A percentile compares a stretch with the other conserved stretches of the same genome.
Evolutionary conservation across 495 filamentous ascomycete genomes (phyloP).

Genomic region (Penicillium manginii): DNA sequence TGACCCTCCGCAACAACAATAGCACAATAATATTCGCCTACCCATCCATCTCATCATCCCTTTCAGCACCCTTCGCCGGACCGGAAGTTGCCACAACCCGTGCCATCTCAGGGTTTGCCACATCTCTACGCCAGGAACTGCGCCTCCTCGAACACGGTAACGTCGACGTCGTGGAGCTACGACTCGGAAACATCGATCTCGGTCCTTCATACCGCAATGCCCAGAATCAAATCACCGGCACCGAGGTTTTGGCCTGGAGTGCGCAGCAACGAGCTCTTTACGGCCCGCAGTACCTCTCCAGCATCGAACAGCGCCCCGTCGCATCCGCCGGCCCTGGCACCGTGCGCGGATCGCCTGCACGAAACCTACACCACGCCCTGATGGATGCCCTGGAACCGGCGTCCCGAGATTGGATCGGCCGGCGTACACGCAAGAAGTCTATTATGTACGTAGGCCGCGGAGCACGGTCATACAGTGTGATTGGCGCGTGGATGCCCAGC

Average conservation of each 20-base stretch:
- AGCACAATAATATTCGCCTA: conserved; percentile 78
- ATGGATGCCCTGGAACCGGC: conserved; percentile 77
- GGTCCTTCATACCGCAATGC: conserved; percentile 46
- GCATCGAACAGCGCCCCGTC: conserved; percentile 47
- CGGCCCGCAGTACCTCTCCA: conserved; percentile 46
- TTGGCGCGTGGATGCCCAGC: conserved; percentile 81
- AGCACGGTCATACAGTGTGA: conserved; percentile 77
- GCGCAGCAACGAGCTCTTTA: conserved; percentile 51
- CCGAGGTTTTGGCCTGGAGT: conserved; percentile 70
- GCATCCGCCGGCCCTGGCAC: conserved; percentile 47
- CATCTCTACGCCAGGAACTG: conserved; percentile 77
- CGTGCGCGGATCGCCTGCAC: conserved; percentile 65
- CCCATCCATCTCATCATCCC: conserved; percentile 79
- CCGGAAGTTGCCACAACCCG: conserved; percentile 78
- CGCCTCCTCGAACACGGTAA: conserved; percentile 46
- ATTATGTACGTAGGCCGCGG: conserved; percentile 80
- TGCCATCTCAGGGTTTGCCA: conserved; percentile 78
- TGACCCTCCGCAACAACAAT: conserved; percentile 56
- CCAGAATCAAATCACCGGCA: conserved; percentile 51
- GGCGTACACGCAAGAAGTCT: conserved; percentile 40
- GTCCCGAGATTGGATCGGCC: conserved; percentile 43
- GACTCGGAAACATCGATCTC: conserved; percentile 84
- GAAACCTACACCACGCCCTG: conserved; percentile 80
- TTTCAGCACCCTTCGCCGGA: conserved; percentile 81
- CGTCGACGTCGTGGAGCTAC: conserved; percentile 79